These are phyloP conservation scores for Aurantiochytrium sp. DNA, from an alignment of 108 stramenopile species.

Conservation along the genomic window DNA sequence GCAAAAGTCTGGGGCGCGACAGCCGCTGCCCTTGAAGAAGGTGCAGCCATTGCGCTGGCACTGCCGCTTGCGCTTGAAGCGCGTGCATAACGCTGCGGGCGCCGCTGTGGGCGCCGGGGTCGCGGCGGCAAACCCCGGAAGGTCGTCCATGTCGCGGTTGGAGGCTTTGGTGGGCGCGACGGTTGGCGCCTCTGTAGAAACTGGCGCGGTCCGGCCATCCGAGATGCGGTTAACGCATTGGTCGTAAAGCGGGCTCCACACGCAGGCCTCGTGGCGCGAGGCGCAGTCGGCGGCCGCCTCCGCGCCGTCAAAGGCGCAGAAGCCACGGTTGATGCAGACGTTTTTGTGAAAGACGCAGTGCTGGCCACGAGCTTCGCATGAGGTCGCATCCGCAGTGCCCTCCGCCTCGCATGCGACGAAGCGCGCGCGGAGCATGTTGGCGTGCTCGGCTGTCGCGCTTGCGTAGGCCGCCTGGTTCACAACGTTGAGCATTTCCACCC, in stretches of 20 bases:
- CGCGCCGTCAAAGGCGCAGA: not conserved
- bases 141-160: too few species aligned
- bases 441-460: not conserved
- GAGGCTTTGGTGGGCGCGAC: too few species aligned
- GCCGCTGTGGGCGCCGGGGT: too few species aligned
- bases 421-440: not conserved
- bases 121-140: too few species aligned
- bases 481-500: not conserved
- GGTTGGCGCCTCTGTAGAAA: not conserved
- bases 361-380: not conserved
- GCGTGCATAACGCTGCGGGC: not conserved
- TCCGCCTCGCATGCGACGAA: not conserved
- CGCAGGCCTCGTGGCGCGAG: not conserved
- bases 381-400: not conserved
- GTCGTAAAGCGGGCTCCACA: not conserved
- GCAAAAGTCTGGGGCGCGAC: not conserved
- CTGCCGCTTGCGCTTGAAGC: not conserved
- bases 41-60: not conserved
- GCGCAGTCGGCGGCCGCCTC: not conserved
- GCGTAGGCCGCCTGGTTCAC: not conserved
- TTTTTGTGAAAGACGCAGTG: not conserved
- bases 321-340: not conserved
- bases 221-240: not conserved
- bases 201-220: not conserved
- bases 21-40: slow-evolving; percentile 8